Evolutionary conservation across 306 rosid species (phyloP), one percentile per base, ranked within the genome.

Genomic region (Cotoneaster glaucophyllus): DNA sequence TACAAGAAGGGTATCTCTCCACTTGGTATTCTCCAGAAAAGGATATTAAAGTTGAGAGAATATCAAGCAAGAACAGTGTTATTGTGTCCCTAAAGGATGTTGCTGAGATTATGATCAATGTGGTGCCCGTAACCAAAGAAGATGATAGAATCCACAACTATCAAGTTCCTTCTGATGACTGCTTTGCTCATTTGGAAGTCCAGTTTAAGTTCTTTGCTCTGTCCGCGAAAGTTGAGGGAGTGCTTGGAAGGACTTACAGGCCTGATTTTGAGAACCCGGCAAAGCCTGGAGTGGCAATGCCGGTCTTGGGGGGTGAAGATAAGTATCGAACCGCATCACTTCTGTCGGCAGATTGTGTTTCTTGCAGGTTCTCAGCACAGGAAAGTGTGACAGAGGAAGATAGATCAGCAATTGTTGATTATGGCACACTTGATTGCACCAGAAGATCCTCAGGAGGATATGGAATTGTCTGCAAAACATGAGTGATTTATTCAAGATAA

Each of bases 251-350:
- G 41, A 37, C 41, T 37, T 37, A 37, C 41, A 37, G 41, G 41
- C 41, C 41, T 37, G 41, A 37, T 37, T 37, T 37, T 37, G 41
- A 37, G 76, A 83, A 83, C 70, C 83, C 83, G 0, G 87, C 83
- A 12, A 87, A 85, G 80, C 71, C 75, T 2, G 86, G 87, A 10
- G 87, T 87, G 45, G 84, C 91, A 22, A 87, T 83, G 91, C 86
- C 83, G 1, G 78, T 83, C 37, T 59, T 83, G 61, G 82, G 86
- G 0, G 89, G 91, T n/a, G 89, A 81, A 63, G 89, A 81, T 12
- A 83, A 39, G 31, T 83, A 87, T 69, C 76, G 54, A 69, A 85
- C 86, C 4, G 18, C 63, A 21, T 83, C 85, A 0, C 85, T 87
- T 74, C 74, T 85, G 14, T 81, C 82, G 61, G 53, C 83, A 12